A percentile compares a stretch with the other conserved stretches of the same genome.
Conservation (phyloP, 176 grass and related monocot genomes). For the Aegilops umbellulata region DNA sequence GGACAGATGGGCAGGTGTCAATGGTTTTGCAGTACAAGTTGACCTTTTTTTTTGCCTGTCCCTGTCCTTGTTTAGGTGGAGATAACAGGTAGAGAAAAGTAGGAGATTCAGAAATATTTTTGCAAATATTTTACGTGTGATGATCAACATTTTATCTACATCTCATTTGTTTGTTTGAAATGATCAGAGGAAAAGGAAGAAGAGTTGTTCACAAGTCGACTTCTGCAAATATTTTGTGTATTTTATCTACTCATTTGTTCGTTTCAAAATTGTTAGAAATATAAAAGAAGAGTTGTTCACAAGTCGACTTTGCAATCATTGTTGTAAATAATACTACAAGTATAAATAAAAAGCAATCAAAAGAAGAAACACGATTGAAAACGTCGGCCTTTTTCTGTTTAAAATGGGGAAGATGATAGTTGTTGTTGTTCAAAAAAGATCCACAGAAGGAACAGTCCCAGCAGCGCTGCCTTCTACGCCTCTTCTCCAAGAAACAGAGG, state of each 20-base stretch:
- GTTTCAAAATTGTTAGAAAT: too few relatives aligned
- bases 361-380: too few relatives aligned
- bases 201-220: not conserved
- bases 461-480: not conserved
- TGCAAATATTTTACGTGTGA: not conserved
- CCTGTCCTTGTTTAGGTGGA: too few relatives aligned
- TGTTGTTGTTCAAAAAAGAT: too few relatives aligned
- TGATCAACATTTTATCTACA: not conserved
- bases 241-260: too few relatives aligned
- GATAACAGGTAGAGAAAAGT: not conserved
- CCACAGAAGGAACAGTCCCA: too few relatives aligned
- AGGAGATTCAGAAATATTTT: not conserved
- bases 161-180: not conserved
- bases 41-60: not conserved
- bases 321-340: too few relatives aligned
- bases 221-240: too few relatives aligned
- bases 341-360: too few relatives aligned
- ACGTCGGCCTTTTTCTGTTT: not conserved
- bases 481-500: not conserved
- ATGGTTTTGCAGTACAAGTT: not conserved
- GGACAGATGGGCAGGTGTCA: not conserved
- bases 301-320: too few relatives aligned
- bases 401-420: not conserved
- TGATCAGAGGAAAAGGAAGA: not conserved
- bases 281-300: too few relatives aligned